Base-by-base conservation (phyloP, 306 rosid species). In the Cicer cuneatum region DNA sequence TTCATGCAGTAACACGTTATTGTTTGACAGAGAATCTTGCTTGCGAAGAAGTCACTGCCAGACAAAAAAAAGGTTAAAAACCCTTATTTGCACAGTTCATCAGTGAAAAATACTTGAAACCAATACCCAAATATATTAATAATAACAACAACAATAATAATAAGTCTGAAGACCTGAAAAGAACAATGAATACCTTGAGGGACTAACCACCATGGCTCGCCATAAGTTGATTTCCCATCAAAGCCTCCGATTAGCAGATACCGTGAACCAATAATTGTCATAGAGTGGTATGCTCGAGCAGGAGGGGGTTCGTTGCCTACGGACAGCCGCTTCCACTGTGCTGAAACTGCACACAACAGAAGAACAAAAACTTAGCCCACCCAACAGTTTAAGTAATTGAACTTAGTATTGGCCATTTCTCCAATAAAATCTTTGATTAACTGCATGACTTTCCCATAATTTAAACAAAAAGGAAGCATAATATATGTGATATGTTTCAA, bases 191-290 rank as follows among this genome's bases (percentile, higher is more conserved):
- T 84, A 94, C 98, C 98, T 91, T 90, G 95, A 24, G 97, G 90
- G 78, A 91, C 97, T 80, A 94, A 81, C 98, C 98, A 90, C 98
- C 98, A 94, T 16, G 89, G 73, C 84, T 94, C 96, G 53, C 93
- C 96, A 83, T 83, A 94, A 47, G 98, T 91, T 58, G 90, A 76
- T 77, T 94, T 94, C 58, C 98, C 97, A 85, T 94, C 98, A 85
- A 91, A 91, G 80, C 98, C 98, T 51, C 98, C 98, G 76, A 88
- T 88, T 51, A 94, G 82, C 62, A 94, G 82, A 85, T 91, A 75
- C 39, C 95, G 85, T 1, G 93, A 90, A 75, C 95, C 98, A 54
- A 94, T 69, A 53, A 79, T 57, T 7, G 90, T 90, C 85, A 94
- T 78, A 11, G 97, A 88, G 84, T 94, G 98, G 88, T 94, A 94